Conservation (phyloP, 1,139 yeast genomes). For the Yamadazyma diospyri region DNA sequence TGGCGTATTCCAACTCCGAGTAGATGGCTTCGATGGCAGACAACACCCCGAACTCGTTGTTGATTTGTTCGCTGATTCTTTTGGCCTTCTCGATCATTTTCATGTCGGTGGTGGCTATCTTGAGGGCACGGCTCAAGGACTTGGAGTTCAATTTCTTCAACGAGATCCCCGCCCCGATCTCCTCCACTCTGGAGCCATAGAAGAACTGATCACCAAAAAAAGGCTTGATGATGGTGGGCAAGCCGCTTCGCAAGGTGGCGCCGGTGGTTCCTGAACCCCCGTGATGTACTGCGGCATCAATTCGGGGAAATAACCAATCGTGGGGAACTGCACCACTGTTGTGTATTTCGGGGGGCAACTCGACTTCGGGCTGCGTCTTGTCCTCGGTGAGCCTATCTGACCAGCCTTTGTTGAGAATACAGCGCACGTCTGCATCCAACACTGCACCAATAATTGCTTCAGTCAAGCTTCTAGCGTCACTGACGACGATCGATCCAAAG, state of each 20-base stretch:
- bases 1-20: conserved; percentile 75
- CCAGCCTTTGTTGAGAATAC: conserved; percentile 94
- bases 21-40: conserved; percentile 76
- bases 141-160: conserved; percentile 64
- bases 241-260: conserved; percentile 79
- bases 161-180: conserved; percentile 81
- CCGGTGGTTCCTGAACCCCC: conserved; percentile 99
- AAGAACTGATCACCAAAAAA: conserved; percentile 96
- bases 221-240: conserved; percentile 89
- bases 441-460: conserved; percentile 78
- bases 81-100: conserved; percentile 66
- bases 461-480: conserved; percentile 75
- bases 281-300: conserved; percentile 95
- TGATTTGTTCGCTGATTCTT: conserved; percentile 57
- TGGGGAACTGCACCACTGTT: conserved; percentile 79
- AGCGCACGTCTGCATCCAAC: conserved; percentile 70
- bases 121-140: conserved; percentile 62
- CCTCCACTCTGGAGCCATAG: conserved; percentile 83
- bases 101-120: conserved; percentile 62
- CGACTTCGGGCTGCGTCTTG: conserved; percentile 24
- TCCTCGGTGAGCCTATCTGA: conserved; percentile 58
- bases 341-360: conserved; percentile 66
- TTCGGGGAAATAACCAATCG: conserved; percentile 86
- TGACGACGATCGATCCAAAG: conserved; percentile 91
- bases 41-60: conserved; percentile 72